Base-by-base conservation (phyloP, 2,329 filamentous ascomycete genomes). In the Colletotrichum sp. region DNA sequence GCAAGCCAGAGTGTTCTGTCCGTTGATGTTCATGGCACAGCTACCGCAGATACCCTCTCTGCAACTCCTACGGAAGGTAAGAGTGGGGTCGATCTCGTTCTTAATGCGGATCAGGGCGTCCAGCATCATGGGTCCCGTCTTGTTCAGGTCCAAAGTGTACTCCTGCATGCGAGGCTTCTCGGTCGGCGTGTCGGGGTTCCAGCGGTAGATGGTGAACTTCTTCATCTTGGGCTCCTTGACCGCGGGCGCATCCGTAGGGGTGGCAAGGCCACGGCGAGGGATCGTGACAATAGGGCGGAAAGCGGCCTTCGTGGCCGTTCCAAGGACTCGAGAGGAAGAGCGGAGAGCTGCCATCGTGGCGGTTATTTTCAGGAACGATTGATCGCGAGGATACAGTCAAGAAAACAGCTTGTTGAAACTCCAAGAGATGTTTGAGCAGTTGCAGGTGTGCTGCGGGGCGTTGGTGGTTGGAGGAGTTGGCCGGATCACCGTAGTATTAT, bases 11-110 rank as follows among this genome's bases (percentile, higher is more conserved):
- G 97, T 99, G 90, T 99, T 99, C 83, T 97, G 94, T 85, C 97
- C 97, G 86, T 98, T 97, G 85, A 99, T 98, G 91, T 99, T 99
- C 97, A 99, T 99, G 80, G 97, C 97, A 85, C 97, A 99, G 87
- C 95, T 98, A 80, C 97, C 97, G 84, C 97, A 99, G 83, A 99
- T 99, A 81, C 97, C 97, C 91, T 99, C 97, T 88, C 97, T 91
- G 89, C 97, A 99, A 86, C 95, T 97, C 86, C 97, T 89, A 84
- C 97, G 92, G 91, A 99, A 99, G 70, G 97, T 98, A 82, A 99
- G 88, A 61, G 97, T 98, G 67, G 97, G 96, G 86, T 99, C 97
- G 78, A 98, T 87, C 91, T 99, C 97, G 87, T 99, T 99, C 94
- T 99, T 99, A 88, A 99, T 98, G 82, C 96, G 91, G 85, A 99